Conservation (phyloP, 2,329 filamentous ascomycete genomes). For the Scedosporium dehoogii region DNA sequence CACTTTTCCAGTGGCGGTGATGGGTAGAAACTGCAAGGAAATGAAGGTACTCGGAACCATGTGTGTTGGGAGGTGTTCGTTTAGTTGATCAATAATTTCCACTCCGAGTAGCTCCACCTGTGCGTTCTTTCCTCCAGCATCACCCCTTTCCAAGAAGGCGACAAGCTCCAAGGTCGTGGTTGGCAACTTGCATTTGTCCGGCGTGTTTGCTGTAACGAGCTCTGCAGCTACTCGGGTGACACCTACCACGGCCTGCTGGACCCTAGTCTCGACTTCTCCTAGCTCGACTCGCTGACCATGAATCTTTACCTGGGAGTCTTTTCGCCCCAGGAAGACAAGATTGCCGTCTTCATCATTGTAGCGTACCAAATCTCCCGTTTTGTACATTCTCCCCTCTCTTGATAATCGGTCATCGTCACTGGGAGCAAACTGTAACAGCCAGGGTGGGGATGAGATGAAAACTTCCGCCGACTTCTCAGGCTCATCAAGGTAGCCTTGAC, state of each 20-base stretch:
- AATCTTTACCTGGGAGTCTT: slow-evolving; percentile 12
- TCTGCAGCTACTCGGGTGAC: no score
- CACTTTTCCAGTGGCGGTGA: not conserved
- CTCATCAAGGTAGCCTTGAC: not conserved
- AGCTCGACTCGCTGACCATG: slow-evolving; percentile 12
- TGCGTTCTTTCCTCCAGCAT: not conserved
- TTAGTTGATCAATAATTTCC: not conserved
- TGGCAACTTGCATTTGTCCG: no score
- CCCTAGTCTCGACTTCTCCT: slow-evolving; percentile 11
- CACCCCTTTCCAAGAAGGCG: not conserved
- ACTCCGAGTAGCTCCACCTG: not conserved
- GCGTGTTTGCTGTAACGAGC: no score
- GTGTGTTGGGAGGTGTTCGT: slow-evolving; percentile 3
- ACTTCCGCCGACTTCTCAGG: not conserved
- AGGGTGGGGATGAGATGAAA: not conserved
- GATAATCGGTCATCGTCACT: slow-evolving; percentile 17
- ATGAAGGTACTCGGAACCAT: slow-evolving; percentile 9
- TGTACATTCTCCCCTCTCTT: slow-evolving; percentile 28
- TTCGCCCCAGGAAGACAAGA: slow-evolving; percentile 10
- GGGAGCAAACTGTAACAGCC: not conserved
- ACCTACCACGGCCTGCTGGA: not conserved
- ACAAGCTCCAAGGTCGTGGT: slow-evolving; percentile 2
- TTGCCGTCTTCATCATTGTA: slow-evolving; percentile 22
- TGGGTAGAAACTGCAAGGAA: not conserved
- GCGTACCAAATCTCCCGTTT: slow-evolving; percentile 41